Evolutionary conservation across 163 green algal genomes (phyloP).

Genomic region (Coccomyxa subellipsoidea): DNA sequence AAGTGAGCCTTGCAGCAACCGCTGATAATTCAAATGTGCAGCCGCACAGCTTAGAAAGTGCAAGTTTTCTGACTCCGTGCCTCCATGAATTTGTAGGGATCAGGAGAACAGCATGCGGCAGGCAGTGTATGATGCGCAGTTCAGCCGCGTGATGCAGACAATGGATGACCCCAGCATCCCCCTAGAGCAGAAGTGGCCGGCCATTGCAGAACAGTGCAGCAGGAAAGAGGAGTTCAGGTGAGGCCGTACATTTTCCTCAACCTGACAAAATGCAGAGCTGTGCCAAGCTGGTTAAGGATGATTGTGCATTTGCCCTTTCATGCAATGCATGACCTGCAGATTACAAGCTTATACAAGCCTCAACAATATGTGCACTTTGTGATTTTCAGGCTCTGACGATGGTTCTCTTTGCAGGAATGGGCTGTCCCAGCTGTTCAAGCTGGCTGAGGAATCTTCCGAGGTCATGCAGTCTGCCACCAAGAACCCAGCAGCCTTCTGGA

Average conservation of each 20-base stretch:
- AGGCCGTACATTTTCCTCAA: not conserved
- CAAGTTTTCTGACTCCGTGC: not conserved
- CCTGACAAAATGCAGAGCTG: not conserved
- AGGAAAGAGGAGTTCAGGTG: slow-evolving; percentile 9
- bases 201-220: not conserved
- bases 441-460: not conserved
- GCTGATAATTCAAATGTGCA: not conserved
- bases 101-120: not conserved
- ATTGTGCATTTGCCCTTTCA: too few relatives aligned
- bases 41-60: not conserved
- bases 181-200: not conserved
- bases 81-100: not conserved
- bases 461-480: not conserved
- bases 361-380: not conserved
- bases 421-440: not conserved
- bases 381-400: not conserved
- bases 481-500: not conserved
- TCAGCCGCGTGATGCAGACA: not conserved
- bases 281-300: not conserved
- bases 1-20: too few relatives aligned
- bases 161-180: not conserved
- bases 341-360: not conserved
- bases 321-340: not conserved
- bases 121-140: not conserved
- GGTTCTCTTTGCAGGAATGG: not conserved